These are phyloP conservation scores for Akanthomyces uredinophilus DNA, from an alignment of 2,329 filamentous ascomycete species.

Conservation along the genomic window DNA sequence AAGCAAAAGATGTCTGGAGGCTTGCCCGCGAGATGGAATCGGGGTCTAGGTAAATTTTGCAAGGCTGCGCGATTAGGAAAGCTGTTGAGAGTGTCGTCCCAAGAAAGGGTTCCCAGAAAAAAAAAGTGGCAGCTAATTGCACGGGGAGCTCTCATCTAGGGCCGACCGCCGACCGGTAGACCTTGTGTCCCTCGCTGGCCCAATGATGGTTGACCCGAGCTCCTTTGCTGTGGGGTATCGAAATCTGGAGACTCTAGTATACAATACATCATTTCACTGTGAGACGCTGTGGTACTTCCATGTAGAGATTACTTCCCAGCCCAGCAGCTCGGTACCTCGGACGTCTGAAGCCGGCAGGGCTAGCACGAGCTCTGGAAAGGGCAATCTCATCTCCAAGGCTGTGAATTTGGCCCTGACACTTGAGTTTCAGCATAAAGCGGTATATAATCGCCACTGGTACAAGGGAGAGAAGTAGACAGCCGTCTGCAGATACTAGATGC, in stretches of 20 bases:
- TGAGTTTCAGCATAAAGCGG: background rate
- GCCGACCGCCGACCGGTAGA: background rate
- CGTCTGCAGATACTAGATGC: background rate
- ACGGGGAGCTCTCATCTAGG: background rate
- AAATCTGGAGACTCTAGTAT: background rate
- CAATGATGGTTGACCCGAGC: conserved; percentile 2
- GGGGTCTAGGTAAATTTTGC: background rate
- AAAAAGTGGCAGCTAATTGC: conserved; percentile 5
- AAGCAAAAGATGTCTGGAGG: background rate
- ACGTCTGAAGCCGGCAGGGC: background rate
- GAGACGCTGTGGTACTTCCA: background rate
- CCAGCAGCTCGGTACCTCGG: background rate
- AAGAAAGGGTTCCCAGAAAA: conserved; percentile 1
- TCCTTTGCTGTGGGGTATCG: background rate
- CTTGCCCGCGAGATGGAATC: background rate
- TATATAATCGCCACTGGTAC: background rate
- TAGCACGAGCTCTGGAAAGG: background rate
- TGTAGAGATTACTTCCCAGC: background rate
- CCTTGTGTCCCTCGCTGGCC: background rate
- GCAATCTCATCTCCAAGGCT: background rate
- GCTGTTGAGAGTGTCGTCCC: background rate
- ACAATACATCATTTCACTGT: background rate
- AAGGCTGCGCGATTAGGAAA: background rate
- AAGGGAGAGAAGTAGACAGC: background rate
- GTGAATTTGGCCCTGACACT: background rate